These are phyloP conservation scores for Cladosporium colombiae DNA, from an alignment of 2,329 filamentous ascomycete species.

Conservation along the genomic window DNA sequence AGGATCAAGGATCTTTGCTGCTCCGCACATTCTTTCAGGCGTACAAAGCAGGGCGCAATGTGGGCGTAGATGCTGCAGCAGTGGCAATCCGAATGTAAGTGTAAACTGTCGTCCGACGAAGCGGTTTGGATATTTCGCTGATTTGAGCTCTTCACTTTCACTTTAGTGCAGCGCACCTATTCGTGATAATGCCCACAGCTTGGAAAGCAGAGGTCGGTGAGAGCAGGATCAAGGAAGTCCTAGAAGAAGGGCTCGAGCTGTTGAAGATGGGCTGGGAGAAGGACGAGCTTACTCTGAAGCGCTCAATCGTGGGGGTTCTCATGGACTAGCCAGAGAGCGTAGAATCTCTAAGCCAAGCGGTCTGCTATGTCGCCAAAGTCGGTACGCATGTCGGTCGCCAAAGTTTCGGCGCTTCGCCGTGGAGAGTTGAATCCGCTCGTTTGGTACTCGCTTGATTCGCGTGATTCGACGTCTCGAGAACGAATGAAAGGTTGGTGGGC, in stretches of 20 bases:
- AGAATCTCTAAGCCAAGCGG: not conserved
- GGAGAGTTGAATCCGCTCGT: conserved; percentile 7
- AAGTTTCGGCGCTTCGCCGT: conserved; percentile 4
- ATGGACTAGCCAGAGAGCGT: not conserved
- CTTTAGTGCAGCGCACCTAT: too few species aligned
- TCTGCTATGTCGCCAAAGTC: conserved; percentile 1
- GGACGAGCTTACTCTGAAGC: not conserved
- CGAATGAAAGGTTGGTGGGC: conserved; percentile 4
- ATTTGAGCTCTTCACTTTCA: too few species aligned
- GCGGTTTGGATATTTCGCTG: too few species aligned
- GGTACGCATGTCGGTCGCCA: not conserved
- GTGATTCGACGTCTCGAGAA: conserved; percentile 1
- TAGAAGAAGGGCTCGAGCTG: conserved; percentile 8
- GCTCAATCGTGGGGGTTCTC: conserved; percentile 4
- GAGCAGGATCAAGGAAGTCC: not conserved
- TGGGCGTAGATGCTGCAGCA: conserved; percentile 12
- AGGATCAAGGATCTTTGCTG: conserved; percentile 9
- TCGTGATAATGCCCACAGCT: conserved; percentile 20
- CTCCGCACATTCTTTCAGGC: conserved; percentile 18
- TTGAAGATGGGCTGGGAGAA: conserved; percentile 9
- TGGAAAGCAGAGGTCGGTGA: not conserved
- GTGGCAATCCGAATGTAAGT: conserved; percentile 23
- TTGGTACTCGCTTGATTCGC: conserved; percentile 11
- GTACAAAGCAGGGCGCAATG: conserved; percentile 12
- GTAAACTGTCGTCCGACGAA: too few species aligned